These are phyloP conservation scores for Ogataea hybrid DNA, from an alignment of 1,139 yeast genomes.

Conservation along the genomic window DNA sequence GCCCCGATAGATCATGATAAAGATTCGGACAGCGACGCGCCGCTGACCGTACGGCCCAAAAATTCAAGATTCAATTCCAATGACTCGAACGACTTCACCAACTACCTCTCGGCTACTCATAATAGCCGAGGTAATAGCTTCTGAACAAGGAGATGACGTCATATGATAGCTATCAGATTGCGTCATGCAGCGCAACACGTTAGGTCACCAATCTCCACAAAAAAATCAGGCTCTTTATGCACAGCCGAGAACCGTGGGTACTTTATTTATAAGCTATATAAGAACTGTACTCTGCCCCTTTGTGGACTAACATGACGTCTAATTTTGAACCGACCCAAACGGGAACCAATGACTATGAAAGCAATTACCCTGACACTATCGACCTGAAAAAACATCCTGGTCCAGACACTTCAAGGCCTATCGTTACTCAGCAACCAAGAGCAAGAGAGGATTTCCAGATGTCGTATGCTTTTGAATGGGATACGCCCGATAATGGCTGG, in stretches of 20 bases:
- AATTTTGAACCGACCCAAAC: neutral
- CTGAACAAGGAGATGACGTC: constrained; percentile 1
- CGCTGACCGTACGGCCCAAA: constrained; percentile 12
- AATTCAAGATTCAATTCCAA: constrained; percentile 18
- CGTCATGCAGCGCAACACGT: neutral
- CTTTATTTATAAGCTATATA: neutral
- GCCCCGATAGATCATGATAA: constrained; percentile 4
- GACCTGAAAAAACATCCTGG: neutral
- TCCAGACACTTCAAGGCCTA: neutral
- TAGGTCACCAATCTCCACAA: neutral
- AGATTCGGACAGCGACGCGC: neutral
- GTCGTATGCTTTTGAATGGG: constrained; percentile 37
- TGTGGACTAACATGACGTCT: neutral
- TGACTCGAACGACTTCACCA: constrained; percentile 19
- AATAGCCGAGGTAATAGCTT: constrained; percentile 13
- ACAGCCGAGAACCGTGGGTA: neutral
- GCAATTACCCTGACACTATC: neutral
- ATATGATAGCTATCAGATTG: neutral
- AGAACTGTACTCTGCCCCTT: neutral
- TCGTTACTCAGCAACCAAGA: constrained; percentile 18
- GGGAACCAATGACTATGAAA: neutral
- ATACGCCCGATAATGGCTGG: constrained; percentile 33
- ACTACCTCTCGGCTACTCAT: constrained; percentile 11
- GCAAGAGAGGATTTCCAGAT: constrained; percentile 35
- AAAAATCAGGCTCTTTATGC: neutral